phyloP scores from a whole-genome alignment of 768 basidiomycete species.

The Pleurotus platypus region DNA sequence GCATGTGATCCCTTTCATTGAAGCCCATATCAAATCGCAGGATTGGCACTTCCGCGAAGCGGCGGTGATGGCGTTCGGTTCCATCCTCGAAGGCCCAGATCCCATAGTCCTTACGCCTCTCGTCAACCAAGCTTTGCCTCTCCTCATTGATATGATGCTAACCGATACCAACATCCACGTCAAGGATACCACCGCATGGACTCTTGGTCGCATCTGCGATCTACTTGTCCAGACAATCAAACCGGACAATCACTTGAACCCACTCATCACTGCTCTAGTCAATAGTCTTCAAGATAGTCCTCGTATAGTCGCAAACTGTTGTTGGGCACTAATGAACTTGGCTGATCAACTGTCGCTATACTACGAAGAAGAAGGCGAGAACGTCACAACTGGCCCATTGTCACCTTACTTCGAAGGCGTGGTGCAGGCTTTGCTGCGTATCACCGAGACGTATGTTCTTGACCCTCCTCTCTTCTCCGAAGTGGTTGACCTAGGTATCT shows the following conservation, averaged over 20 bases:
- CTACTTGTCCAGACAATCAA: constrained; percentile 82
- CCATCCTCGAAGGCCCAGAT: constrained; percentile 95
- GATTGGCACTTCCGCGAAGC: constrained; percentile 98
- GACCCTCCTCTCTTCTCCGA: constrained; percentile 11
- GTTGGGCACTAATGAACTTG: constrained; percentile 95
- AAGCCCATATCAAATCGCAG: constrained; percentile 85
- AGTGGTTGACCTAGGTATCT: background rate
- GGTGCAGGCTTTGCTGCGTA: constrained; percentile 74
- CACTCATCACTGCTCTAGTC: constrained; percentile 81
- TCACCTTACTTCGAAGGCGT: constrained; percentile 89
- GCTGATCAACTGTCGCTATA: constrained; percentile 80
- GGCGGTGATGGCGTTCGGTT: constrained; percentile 97
- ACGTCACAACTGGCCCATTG: constrained; percentile 57
- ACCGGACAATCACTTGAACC: constrained; percentile 82
- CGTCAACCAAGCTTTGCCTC: constrained; percentile 89
- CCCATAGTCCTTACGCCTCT: constrained; percentile 83
- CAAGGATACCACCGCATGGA: constrained; percentile 98
- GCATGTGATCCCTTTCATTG: constrained; percentile 96
- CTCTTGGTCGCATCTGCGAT: constrained; percentile 93
- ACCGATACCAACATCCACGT: constrained; percentile 79
- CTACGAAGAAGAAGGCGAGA: constrained; percentile 59
- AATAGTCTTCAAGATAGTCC: constrained; percentile 76
- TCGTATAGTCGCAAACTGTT: constrained; percentile 88
- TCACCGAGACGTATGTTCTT: constrained; percentile 76
- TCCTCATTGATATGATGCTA: constrained; percentile 91